Evolutionary conservation across 805 yeast genomes (phyloP).

Genomic region (fission yeast (Schizosaccharomyces pombe)): DNA sequence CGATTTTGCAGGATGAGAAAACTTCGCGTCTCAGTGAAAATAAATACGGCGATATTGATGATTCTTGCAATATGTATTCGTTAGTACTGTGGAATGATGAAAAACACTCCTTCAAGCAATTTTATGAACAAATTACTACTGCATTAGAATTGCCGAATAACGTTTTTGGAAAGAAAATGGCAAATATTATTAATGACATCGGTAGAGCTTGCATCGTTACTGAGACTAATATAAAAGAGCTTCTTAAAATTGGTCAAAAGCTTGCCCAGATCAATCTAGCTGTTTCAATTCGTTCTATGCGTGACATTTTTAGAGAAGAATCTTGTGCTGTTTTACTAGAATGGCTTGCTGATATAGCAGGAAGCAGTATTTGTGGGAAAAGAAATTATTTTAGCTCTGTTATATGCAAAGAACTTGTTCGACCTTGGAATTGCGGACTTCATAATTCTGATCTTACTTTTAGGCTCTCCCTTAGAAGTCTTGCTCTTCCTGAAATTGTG

Average conservation of each 20-base stretch:
- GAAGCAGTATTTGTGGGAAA: conserved; percentile 29
- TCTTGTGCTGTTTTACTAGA: conserved; percentile 46
- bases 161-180: conserved; percentile 41
- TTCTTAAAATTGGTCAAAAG: neutral
- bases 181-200: conserved; percentile 41
- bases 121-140: conserved; percentile 35
- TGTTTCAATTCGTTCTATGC: conserved; percentile 36
- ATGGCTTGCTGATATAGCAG: conserved; percentile 42
- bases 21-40: conserved; percentile 18
- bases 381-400: conserved; percentile 25
- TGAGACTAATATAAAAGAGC: neutral
- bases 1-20: conserved; percentile 21
- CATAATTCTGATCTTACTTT: neutral
- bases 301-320: conserved; percentile 59
- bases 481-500: neutral
- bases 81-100: conserved; percentile 58
- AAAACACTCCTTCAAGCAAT: conserved; percentile 49
- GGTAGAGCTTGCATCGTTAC: conserved; percentile 30
- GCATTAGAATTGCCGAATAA: conserved; percentile 41
- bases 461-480: neutral
- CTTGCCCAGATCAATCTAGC: conserved; percentile 33
- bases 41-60: neutral
- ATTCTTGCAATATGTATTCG: neutral
- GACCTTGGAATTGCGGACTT: neutral
- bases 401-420: conserved; percentile 24